A percentile compares a stretch with the other conserved stretches of the same genome.
These are phyloP conservation scores for Backusella tarrabulga DNA, from an alignment of 192 early-diverging fungal species.

Conservation along the genomic window DNA sequence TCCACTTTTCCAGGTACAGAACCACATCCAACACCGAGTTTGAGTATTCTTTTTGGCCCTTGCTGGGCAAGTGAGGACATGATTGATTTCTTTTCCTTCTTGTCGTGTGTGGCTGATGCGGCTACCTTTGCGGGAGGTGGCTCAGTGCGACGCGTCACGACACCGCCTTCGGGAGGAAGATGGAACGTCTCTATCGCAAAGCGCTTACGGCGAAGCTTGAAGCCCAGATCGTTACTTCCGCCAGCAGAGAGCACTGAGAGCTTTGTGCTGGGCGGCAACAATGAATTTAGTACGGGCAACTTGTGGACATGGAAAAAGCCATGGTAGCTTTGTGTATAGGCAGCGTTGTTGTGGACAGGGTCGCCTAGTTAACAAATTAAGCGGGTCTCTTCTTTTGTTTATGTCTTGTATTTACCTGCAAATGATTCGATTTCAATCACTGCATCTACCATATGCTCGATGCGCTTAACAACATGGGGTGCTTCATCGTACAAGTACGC, in stretches of 20 bases:
- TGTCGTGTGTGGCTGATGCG: not conserved
- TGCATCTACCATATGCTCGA: constrained; percentile 82
- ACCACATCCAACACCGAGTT: constrained; percentile 38
- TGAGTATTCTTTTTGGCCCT: constrained; percentile 15
- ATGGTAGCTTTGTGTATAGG: constrained; percentile 76
- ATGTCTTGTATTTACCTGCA: constrained; percentile 56
- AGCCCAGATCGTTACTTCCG: constrained; percentile 74
- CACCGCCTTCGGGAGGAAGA: constrained; percentile 92
- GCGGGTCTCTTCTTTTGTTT: not conserved
- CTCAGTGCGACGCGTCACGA: constrained; percentile 56
- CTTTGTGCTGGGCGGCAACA: constrained; percentile 67
- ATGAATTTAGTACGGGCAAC: constrained; percentile 72
- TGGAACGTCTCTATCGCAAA: constrained; percentile 93
- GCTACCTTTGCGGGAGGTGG: constrained; percentile 4
- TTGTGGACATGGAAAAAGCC: constrained; percentile 88
- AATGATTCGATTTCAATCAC: constrained; percentile 93
- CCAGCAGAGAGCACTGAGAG: constrained; percentile 64
- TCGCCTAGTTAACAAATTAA: constrained; percentile 34
- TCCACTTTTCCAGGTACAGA: constrained; percentile 42
- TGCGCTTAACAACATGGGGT: constrained; percentile 54
- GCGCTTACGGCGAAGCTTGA: constrained; percentile 85
- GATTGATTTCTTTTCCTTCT: not conserved
- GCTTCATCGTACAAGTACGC: constrained; percentile 67
- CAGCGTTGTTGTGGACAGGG: constrained; percentile 46
- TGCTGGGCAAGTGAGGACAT: constrained; percentile 13